Conservation (phyloP, 371 early-diverging fungal species). For the Chytridiales sp. region DNA sequence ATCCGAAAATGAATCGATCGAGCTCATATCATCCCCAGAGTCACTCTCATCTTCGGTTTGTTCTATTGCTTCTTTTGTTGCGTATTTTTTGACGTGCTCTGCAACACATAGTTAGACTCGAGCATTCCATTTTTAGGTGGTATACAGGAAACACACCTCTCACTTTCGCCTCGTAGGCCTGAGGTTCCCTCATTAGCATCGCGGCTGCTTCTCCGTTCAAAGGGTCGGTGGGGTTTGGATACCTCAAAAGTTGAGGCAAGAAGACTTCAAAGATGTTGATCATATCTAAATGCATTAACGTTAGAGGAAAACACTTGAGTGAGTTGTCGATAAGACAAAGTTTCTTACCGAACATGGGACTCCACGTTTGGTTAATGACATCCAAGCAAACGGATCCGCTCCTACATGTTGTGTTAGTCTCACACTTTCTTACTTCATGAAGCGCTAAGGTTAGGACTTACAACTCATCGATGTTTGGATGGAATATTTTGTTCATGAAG, state of each 20-base stretch:
- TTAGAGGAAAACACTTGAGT: not conserved
- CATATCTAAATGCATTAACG: conserved; percentile 53
- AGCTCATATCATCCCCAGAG: conserved; percentile 77
- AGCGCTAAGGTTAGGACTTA: conserved; percentile 44
- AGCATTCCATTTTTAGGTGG: not conserved
- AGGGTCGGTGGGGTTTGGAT: conserved; percentile 99
- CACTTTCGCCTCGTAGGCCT: conserved; percentile 90
- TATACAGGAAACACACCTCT: conserved; percentile 59
- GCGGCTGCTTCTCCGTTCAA: conserved; percentile 99
- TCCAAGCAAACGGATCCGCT: conserved; percentile 99
- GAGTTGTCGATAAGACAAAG: not conserved
- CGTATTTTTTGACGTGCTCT: conserved; percentile 85
- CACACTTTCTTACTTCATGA: not conserved
- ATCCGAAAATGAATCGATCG: conserved; percentile 73
- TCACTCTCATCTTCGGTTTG: conserved; percentile 75
- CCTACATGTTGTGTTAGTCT: conserved; percentile 47
- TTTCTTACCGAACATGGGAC: conserved; percentile 94
- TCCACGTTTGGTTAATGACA: conserved; percentile 99
- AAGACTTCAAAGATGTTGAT: conserved; percentile 98
- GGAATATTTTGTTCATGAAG: conserved; percentile 98
- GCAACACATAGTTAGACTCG: conserved; percentile 1
- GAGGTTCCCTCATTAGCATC: conserved; percentile 90
- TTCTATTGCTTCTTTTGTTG: conserved; percentile 86
- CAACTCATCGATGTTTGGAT: conserved; percentile 99
- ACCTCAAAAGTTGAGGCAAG: conserved; percentile 95